Evolutionary conservation across 2,329 filamentous ascomycete species (phyloP), one percentile per base, ranked within the genome.

Genomic region (Fusarium sp.): DNA sequence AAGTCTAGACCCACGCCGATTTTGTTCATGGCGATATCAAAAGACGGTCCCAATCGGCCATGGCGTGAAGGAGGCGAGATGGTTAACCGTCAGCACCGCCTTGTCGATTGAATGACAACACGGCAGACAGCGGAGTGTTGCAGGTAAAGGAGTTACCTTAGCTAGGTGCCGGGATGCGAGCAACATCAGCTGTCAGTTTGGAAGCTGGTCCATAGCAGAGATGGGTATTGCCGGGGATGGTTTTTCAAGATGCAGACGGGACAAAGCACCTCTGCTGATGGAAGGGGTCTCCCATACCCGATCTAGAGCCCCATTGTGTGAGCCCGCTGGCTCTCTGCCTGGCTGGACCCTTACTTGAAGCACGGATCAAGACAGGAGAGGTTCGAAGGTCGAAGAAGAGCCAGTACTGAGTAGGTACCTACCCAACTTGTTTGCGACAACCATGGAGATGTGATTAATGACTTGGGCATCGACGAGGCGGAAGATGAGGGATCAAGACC

Each of bases 111-210:
- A 60, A 25, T 35, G 52, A 47, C 60, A 54, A 36, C 38, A 42
- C 50, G 52, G 31, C 42, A 63, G 64, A 63, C 61, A 52, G 33
- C 45, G 56, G 36, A 62, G 31, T 59, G 63, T 58, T 62, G 65
- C 33, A 58, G 60, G 56, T 50, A 59, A 42, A 57, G 61, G 27
- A 57, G 20, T 22, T n/a, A 13, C 29, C 50, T 56, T 10, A 22
- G 38, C 56, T 56, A 50, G 68, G 50, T 60, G 42, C 70, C 45
- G 27, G 70, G 64, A 67, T 68, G 57, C 40, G 52, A 58, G 38
- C 42, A 57, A 57, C 61, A 66, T 68, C 63, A 74, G 63, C 64
- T 63, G 67, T 61, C 59, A 66, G 14, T 61, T 72, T 42, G 35
- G 50, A 42, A 68, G 60, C 65, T 63, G 65, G 25, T 57, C 62